Conservation (phyloP, 192 early-diverging fungal genomes). For the Backusella circina region DNA sequence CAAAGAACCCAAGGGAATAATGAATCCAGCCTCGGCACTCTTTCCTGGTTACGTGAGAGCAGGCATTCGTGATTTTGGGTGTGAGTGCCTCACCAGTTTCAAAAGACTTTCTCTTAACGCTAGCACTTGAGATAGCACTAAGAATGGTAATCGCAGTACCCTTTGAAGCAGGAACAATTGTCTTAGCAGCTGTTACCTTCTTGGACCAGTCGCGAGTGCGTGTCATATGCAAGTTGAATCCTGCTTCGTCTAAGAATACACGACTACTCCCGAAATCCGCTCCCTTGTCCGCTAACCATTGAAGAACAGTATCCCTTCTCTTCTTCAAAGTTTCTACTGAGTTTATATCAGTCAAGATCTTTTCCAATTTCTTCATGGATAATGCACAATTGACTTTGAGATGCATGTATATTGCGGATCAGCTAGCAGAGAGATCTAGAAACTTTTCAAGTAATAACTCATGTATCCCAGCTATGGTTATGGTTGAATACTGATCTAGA, state of each 20-base stretch:
- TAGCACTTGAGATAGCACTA: not conserved
- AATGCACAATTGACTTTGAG: too few relatives aligned
- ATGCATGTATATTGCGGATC: too few relatives aligned
- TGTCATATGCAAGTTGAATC: slow-evolving; percentile 23
- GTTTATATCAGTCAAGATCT: not conserved
- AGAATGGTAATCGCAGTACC: not conserved
- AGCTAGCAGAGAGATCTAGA: too few relatives aligned
- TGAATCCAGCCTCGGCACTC: too few relatives aligned
- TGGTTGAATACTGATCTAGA: too few relatives aligned
- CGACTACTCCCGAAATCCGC: not conserved
- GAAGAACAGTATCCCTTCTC: not conserved
- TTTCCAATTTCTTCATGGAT: not conserved
- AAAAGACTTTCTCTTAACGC: not conserved
- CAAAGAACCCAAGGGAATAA: too few relatives aligned
- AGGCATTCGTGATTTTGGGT: too few relatives aligned
- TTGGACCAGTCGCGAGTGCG: not conserved
- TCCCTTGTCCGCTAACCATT: not conserved
- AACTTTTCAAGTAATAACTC: too few relatives aligned
- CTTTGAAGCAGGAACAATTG: not conserved
- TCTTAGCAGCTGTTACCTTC: not conserved
- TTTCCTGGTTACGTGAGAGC: too few relatives aligned
- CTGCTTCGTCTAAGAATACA: slow-evolving; percentile 26
- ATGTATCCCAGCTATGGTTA: too few relatives aligned
- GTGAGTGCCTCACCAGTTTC: too few relatives aligned
- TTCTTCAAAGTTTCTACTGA: not conserved